Conservation (phyloP, 805 yeast species). For the Groenewaldozyma tartarivorans region DNA sequence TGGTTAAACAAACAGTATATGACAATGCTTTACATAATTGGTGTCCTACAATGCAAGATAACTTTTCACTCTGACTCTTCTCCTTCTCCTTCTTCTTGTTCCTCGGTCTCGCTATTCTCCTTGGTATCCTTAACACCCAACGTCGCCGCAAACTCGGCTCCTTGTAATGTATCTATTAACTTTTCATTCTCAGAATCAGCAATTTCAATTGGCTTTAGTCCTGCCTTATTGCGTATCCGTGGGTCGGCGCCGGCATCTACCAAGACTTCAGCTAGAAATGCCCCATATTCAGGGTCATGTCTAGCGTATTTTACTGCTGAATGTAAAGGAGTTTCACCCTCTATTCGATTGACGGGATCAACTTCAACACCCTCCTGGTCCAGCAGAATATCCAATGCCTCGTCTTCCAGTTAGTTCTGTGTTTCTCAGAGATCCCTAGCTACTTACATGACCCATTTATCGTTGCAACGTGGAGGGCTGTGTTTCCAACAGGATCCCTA, state of each 20-base stretch:
- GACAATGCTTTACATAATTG: slow-evolving; percentile 12
- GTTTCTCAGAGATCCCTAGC: not conserved
- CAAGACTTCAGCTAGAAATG: slow-evolving; percentile 65
- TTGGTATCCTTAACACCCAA: slow-evolving; percentile 19
- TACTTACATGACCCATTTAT: slow-evolving; percentile 54
- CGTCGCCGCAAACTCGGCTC: slow-evolving; percentile 65
- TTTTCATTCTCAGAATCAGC: slow-evolving; percentile 45
- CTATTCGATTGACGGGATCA: slow-evolving; percentile 62
- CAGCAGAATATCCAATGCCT: slow-evolving; percentile 67
- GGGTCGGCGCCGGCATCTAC: slow-evolving; percentile 91
- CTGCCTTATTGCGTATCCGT: slow-evolving; percentile 42
- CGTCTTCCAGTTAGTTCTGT: slow-evolving; percentile 31
- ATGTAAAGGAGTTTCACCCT: slow-evolving; percentile 87
- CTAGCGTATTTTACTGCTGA: slow-evolving; percentile 67
- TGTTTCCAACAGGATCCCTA: slow-evolving; percentile 67
- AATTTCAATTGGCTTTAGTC: slow-evolving; percentile 68
- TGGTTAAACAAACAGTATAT: slow-evolving; percentile 7
- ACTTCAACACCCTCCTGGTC: slow-evolving; percentile 88
- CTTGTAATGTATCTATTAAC: slow-evolving; percentile 55
- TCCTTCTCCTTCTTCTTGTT: slow-evolving; percentile 15
- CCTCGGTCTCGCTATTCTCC: slow-evolving; percentile 16
- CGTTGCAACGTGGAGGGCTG: slow-evolving; percentile 76
- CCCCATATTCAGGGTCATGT: slow-evolving; percentile 80
- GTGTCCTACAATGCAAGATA: slow-evolving; percentile 14
- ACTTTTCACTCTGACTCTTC: slow-evolving; percentile 4